Evolutionary conservation across 202 grass and related monocot species (phyloP), one percentile per base, ranked within the genome.

Genomic region (Carex sylvatica): DNA sequence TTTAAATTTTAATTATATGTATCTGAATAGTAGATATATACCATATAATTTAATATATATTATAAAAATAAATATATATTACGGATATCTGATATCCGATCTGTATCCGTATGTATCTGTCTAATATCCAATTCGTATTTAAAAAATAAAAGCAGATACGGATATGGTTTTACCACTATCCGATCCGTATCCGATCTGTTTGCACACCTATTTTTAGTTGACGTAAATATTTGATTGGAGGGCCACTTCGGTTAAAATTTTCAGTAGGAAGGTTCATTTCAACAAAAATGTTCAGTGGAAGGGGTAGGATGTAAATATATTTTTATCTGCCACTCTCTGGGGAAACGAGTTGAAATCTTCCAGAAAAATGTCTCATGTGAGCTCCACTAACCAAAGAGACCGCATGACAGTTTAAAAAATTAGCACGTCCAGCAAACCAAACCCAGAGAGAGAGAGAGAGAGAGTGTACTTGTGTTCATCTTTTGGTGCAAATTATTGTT

Each of bases 321-420:
- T 40, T 72, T 52, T 59, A 81, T 79, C 9, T 87, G 75, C 85
- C 72, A 74, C 52, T 77, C 88, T 90, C 87, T 86, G 59, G 65
- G 78, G 80, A 86, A 67, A 84, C 84, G 74, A 84, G 85, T 92
- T 92, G 69, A 83, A 55, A 33, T 58, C 83, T 61, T 86, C 61
- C 20, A 56, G 28, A 94, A 83, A 86, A 90, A 86, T 59, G 87
- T 82, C 81, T 86, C 92, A 92, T 86, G 89, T 94, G 92, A 90
- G 72, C 85, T 58, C 92, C 89, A 92, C 89, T 90, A 65, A 61
- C 28, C 85, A 53, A 51, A 70, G 79, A 31, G 82, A 86, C 83
- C 62, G 75, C 71, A 78, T 81, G 81, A 74, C 65, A 67, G 49
- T 86, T 72, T 36, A 78, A 28, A 44, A 84, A 26, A 73, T 35